phyloP scores from a whole-genome alignment of 169 alveolate species.

The Eimeria zaria region DNA sequence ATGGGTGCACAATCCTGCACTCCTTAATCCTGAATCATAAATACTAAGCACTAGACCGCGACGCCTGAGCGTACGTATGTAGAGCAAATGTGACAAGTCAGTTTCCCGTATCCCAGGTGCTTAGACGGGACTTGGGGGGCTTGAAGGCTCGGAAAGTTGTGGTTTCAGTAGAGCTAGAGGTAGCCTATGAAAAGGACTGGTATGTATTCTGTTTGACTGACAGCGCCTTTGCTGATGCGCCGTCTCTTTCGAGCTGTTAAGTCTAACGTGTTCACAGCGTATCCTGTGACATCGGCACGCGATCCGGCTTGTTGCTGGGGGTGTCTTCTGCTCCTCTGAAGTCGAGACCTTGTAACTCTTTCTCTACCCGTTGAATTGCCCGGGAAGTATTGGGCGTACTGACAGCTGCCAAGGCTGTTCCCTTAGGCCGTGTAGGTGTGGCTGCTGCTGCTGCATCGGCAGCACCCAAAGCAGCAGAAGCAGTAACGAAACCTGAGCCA shows the following conservation, averaged over 20 bases:
- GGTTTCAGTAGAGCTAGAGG: background rate
- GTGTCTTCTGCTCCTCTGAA: slow-evolving; percentile 2
- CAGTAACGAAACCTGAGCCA: slow-evolving; percentile 16
- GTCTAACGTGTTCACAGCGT: background rate
- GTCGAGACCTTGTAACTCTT: slow-evolving; percentile 7
- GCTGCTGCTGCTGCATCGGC: slow-evolving; percentile 71
- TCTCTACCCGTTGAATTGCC: slow-evolving; percentile 40
- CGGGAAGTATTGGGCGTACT: slow-evolving; percentile 56
- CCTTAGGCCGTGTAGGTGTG: slow-evolving; percentile 35
- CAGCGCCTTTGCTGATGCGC: background rate
- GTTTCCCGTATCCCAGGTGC: background rate
- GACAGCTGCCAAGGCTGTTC: slow-evolving; percentile 32
- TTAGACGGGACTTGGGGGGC: background rate
- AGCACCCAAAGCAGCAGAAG: slow-evolving; percentile 55
- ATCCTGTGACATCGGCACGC: slow-evolving; percentile 24
- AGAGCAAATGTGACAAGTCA: background rate
- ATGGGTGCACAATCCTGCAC: background rate
- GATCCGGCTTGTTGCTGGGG: background rate
- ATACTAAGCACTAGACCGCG: background rate
- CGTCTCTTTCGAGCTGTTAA: background rate
- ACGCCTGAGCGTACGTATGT: background rate
- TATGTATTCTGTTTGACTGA: background rate
- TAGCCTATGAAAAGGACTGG: background rate
- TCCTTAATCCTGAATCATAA: background rate
- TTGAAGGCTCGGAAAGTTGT: background rate